Base-by-base conservation (phyloP, 2,329 filamentous ascomycete species). In the Alternaria infectoria region DNA sequence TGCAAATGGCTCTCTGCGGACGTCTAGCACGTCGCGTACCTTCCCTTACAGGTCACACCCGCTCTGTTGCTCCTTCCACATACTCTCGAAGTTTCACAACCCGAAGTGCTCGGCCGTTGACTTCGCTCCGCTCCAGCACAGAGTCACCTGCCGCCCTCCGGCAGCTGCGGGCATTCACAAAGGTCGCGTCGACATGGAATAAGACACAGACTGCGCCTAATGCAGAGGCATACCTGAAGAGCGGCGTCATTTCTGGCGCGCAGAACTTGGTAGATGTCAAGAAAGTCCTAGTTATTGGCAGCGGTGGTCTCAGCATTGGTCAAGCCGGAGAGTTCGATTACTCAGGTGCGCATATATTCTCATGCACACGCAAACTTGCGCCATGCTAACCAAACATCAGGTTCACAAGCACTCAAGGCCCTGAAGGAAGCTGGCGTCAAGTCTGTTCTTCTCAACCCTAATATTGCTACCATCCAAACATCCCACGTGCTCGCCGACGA, bases 311-410 rank as follows among this genome's bases (percentile, higher is more conserved):
- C 73, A 93, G 93, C 80, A 98, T 98, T 88, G 95, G 95, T 68
- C 95, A 98, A 83, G 95, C 95, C 69, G 95, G 95, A 84, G 95
- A 98, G 85, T 98, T 98, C 76, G 95, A 98, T 83, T 98, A 98
- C 83, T 98, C 96, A 81, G 95, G 93, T 97, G 86, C 67, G 69
- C 47, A 64, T 40, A 64, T 32, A 45, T 46, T 17, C 15, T 36
- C 30, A 36, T 8, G 46, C 54, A 9, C 30, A 46, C 23, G 9
- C 11, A 46, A 60, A 7, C 36, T 46, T 21, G 40, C 17, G 25
- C 15, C 58, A 58, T 67, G 55, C 69, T 79, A 12, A 78, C 46
- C 10, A 13, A 7, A 17, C 15, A 21, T 6, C 76, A 97, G 93
- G 96, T 69, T 94, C 95, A 6, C 96, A 98, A 85, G 96, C 96